Base-by-base conservation (phyloP, 2,329 filamentous ascomycete genomes). In the Fusarium fujikuroi region DNA sequence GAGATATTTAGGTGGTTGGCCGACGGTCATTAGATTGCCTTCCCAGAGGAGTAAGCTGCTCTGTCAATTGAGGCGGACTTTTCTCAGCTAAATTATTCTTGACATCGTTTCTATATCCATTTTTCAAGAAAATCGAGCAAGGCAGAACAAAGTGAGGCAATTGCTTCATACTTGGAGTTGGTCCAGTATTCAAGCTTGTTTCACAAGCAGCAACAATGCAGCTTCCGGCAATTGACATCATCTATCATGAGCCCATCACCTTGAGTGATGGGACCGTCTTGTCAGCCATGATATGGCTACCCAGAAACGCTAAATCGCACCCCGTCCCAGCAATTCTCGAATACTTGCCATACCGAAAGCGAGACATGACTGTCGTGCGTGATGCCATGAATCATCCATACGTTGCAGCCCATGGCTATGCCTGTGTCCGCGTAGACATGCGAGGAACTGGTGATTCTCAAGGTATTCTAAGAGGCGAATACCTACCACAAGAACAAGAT, bases 351-450 rank as follows among this genome's bases (percentile, higher is more conserved):
- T 65, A 65, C 6, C 21, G 62, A 2, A 65, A 65, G 30, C 25
- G 62, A 39, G 62, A 65, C 9, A 50, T 52, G 32, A 65, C 62
- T 23, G 62, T 47, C 3, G 62, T 65, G 0, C 34, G 62, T 1
- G 62, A 65, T 36, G 62, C 62, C 9, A 65, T 65, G 62, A 65
- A 65, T 3, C 47, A 65, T 16, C 62, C 62, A 0, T 65, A 63
- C 18, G 58, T 63, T 0, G 62, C 62, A 28, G 62, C 25, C 1
- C 62, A 54, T 1, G 62, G 62, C 4, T 65, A 65, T 46, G 62
- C 58, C 2, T 65, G 62, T 6, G 40, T 65, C 1, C 62, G 62
- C 1, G 62, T 65, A 0, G 62, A 65, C 1, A 65, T 65, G 46
- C 46, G 62, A 39, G 62, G 62, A 16, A 63, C 62, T 7, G 62